These are phyloP conservation scores for Daedalea quercina DNA, from an alignment of 768 basidiomycete genomes.

Conservation along the genomic window DNA sequence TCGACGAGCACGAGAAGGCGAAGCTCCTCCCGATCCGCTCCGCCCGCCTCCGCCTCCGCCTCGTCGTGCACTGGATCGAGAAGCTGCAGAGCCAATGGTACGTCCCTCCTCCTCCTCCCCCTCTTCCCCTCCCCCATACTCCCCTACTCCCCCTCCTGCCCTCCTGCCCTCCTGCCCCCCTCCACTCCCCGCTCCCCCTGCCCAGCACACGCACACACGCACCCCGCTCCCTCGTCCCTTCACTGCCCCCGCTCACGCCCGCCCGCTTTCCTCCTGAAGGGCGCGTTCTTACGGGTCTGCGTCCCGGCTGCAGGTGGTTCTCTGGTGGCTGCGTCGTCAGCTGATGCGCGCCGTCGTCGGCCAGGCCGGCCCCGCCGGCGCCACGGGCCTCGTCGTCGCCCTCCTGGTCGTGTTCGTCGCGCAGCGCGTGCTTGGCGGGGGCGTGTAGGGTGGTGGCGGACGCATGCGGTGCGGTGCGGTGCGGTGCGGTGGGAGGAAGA, in stretches of 20 bases:
- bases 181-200: too few species aligned
- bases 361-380: neutral
- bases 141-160: neutral
- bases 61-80: slow-evolving; percentile 96
- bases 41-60: slow-evolving; percentile 66
- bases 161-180: slow-evolving; percentile 1
- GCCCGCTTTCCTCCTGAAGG: slow-evolving; percentile 12
- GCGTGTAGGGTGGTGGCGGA: too few species aligned
- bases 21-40: slow-evolving; percentile 80
- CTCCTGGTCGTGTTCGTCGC: slow-evolving; percentile 9
- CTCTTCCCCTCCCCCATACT: slow-evolving; percentile 17
- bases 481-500: too few species aligned
- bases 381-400: slow-evolving; percentile 4
- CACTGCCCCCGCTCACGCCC: slow-evolving; percentile 17
- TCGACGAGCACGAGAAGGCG: slow-evolving; percentile 86
- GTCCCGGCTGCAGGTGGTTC: slow-evolving; percentile 57
- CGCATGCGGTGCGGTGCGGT: too few species aligned
- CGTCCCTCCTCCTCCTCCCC: slow-evolving; percentile 11
- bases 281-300: slow-evolving; percentile 15
- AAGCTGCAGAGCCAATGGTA: slow-evolving; percentile 55
- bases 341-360: slow-evolving; percentile 16
- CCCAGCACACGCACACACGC: too few species aligned
- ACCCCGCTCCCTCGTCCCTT: slow-evolving; percentile 3
- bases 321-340: slow-evolving; percentile 60
- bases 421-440: slow-evolving; percentile 9